Conservation (phyloP, 169 alveolate genomes). For the Plasmodium reichenowi region DNA sequence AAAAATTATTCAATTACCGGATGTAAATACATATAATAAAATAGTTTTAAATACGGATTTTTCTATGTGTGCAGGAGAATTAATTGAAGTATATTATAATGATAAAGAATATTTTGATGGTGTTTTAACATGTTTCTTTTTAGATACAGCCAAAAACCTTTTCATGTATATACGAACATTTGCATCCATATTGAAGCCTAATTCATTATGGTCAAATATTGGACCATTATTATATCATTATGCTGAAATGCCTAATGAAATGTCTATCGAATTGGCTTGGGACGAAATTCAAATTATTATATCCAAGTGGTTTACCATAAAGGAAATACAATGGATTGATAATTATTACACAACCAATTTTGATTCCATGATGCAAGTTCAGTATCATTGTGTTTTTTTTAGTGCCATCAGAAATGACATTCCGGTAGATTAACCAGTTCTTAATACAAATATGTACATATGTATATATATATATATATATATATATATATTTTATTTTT, state of each 20-base stretch:
- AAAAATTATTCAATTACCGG: slow-evolving; percentile 92
- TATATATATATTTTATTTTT: too few relatives aligned
- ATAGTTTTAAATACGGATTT: slow-evolving; percentile 84
- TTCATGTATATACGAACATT: slow-evolving; percentile 96
- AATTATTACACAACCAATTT: slow-evolving; percentile 91
- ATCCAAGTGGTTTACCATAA: slow-evolving; percentile 88
- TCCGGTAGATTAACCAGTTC: slow-evolving; percentile 16
- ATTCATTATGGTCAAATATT: slow-evolving; percentile 97
- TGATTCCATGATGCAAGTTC: slow-evolving; percentile 92
- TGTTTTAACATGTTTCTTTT: slow-evolving; percentile 95
- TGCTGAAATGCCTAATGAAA: slow-evolving; percentile 92
- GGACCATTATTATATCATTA: slow-evolving; percentile 98
- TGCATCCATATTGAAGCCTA: slow-evolving; percentile 89
- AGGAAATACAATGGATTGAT: slow-evolving; percentile 88
- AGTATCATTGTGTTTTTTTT: slow-evolving; percentile 91
- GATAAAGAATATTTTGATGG: slow-evolving; percentile 92
- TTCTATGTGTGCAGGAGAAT: slow-evolving; percentile 98
- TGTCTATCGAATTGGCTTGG: slow-evolving; percentile 95
- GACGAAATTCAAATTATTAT: slow-evolving; percentile 90
- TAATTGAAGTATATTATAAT: slow-evolving; percentile 90
- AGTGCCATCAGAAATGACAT: slow-evolving; percentile 89
- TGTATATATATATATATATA: too few relatives aligned
- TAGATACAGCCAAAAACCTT: slow-evolving; percentile 98
- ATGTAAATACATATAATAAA: slow-evolving; percentile 88
- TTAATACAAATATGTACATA: neutral